Percentiles rank a stretch among this genome's conserved stretches.
Evolutionary conservation across 2,329 filamentous ascomycete genomes (phyloP).

Genomic region (Fusarium heterosporum): DNA sequence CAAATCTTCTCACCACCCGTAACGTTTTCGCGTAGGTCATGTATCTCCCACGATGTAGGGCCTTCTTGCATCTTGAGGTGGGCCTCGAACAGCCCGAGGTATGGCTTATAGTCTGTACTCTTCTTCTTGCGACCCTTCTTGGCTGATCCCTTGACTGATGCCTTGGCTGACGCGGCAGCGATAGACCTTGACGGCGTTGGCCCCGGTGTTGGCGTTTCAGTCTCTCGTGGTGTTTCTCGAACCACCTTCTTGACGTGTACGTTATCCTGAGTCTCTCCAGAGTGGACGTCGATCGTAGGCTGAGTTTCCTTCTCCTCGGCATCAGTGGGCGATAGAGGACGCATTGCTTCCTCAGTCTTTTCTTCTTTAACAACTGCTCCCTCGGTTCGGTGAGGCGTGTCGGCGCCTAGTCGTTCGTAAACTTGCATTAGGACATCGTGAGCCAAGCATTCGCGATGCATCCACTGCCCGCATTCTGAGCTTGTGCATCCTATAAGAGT

Average conservation of each 20-base stretch:
- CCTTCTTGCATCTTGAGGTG: constrained; percentile 60
- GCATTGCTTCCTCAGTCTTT: constrained; percentile 50
- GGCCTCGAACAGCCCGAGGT: constrained; percentile 65
- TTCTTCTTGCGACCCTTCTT: constrained; percentile 57
- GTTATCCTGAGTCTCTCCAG: constrained; percentile 57
- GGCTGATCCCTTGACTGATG: constrained; percentile 46
- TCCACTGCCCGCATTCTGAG: constrained; percentile 67
- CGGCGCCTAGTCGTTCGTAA: constrained; percentile 62
- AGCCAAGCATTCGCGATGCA: constrained; percentile 72
- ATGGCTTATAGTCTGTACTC: constrained; percentile 57
- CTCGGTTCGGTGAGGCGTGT: constrained; percentile 60
- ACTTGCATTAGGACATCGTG: constrained; percentile 65
- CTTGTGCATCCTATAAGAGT: constrained; percentile 69
- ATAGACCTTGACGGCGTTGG: constrained; percentile 44
- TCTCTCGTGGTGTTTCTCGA: constrained; percentile 48
- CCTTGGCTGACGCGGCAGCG: constrained; percentile 43
- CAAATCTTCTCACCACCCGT: constrained; percentile 64
- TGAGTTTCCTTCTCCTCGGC: constrained; percentile 62
- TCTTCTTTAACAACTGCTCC: constrained; percentile 56
- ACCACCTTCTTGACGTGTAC: constrained; percentile 53
- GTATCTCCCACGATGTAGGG: constrained; percentile 63
- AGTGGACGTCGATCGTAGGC: constrained; percentile 65
- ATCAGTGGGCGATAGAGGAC: constrained; percentile 65
- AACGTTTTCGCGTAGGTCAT: constrained; percentile 62
- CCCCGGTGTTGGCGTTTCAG: constrained; percentile 50